Conservation (phyloP, 176 grass and related monocot species). For the Typha latifolia region DNA sequence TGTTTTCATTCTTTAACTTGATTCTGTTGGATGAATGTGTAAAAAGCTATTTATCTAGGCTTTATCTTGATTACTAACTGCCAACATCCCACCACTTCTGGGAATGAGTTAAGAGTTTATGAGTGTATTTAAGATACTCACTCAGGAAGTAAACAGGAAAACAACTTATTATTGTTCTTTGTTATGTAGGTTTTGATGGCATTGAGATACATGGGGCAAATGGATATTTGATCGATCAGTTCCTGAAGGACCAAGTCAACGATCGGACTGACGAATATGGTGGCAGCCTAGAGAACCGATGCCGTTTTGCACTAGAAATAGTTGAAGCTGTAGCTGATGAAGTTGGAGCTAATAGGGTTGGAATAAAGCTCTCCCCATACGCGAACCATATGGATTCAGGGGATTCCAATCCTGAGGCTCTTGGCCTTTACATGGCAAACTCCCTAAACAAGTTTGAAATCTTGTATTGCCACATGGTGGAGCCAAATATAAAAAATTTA, state of each 20-base stretch:
- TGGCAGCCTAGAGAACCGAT: slow-evolving; percentile 62
- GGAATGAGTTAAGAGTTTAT: too few species aligned
- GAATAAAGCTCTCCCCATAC: slow-evolving; percentile 66
- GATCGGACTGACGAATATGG: slow-evolving; percentile 58
- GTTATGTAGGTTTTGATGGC: slow-evolving; percentile 60
- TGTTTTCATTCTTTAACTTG: neutral
- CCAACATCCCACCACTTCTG: too few species aligned
- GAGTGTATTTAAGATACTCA: too few species aligned
- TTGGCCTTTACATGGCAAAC: slow-evolving; percentile 55
- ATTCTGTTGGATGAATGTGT: neutral
- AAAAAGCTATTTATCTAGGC: neutral
- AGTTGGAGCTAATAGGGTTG: slow-evolving; percentile 60
- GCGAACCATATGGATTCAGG: slow-evolving; percentile 28
- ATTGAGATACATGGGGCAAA: slow-evolving; percentile 79
- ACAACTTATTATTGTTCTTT: too few species aligned
- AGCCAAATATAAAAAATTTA: slow-evolving; percentile 38
- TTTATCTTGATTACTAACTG: too few species aligned
- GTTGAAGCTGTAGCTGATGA: slow-evolving; percentile 49
- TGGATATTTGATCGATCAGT: slow-evolving; percentile 78
- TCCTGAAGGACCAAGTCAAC: slow-evolving; percentile 66
- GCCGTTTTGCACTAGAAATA: slow-evolving; percentile 59
- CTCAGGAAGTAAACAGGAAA: too few species aligned
- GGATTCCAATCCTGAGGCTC: slow-evolving; percentile 52
- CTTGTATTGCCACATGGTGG: slow-evolving; percentile 55
- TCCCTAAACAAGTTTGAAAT: slow-evolving; percentile 46